Evolutionary conservation across 2,329 filamentous ascomycete genomes (phyloP), one percentile per base, ranked within the genome.

Genomic region (Aureobasidium uvarum): DNA sequence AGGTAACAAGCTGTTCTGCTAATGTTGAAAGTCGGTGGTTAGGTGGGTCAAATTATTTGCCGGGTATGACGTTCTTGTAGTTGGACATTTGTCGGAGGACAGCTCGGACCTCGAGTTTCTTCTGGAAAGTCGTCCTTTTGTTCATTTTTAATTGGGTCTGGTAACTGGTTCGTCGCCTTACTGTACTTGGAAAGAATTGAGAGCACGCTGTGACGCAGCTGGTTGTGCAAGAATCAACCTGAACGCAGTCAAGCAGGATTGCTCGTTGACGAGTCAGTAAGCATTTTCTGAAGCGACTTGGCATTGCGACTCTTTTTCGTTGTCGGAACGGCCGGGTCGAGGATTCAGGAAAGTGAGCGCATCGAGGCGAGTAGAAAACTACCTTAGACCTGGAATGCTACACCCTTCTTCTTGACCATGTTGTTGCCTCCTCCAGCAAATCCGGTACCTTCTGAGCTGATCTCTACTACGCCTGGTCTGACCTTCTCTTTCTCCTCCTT

Each of bases 361-460:
- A 58, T 3, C 39, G 31, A 31, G 36, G 16, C 14, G 16, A 39
- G 33, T 5, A 54, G 16, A 13, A 39, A 8, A 14, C 7, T 58
- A 14, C 28, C 5, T 64, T 69, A 95, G 74, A 91, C 94, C 74
- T 96, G 91, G 76, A 96, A 96, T 0, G 88, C 89, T 20, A 96
- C 86, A 0, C 90, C 89, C 3, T 84, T 79, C 75, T 88, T 95
- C 77, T 90, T 89, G 18, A 96, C 92, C 71, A 90, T 85, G 73
- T 89, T 96, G 60, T 85, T 85, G 2, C 95, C 94, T n/a, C 89
- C 88, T 5, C 91, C 90, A 5, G 94, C 93, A 77, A 96, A 98
- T 0, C 94, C 94, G 0, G 94, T 98, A 0, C 94, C 94, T 71
- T 97, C 94, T 41, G 89, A 91, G 70, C 85, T 87, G 56, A 98